These are phyloP conservation scores for Sclerotinia spermophila DNA, from an alignment of 2,329 filamentous ascomycete species.

Conservation along the genomic window DNA sequence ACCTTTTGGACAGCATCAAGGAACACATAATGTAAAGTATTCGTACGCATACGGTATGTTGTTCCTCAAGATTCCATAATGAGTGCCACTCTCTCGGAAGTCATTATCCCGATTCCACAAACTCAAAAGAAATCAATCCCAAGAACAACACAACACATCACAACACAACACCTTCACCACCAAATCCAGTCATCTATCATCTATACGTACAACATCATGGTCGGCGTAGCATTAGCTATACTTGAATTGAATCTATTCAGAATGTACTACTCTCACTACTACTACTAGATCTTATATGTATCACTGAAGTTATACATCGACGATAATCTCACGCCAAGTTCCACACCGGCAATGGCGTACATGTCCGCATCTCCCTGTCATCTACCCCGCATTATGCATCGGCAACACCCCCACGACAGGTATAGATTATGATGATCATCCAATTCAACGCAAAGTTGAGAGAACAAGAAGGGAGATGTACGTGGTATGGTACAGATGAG, in stretches of 20 bases:
- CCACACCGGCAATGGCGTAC: conserved; percentile 8
- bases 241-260: too few species aligned
- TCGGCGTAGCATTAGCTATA: too few species aligned
- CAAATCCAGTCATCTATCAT: background rate
- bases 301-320: too few species aligned
- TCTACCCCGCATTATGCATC: conserved; percentile 11
- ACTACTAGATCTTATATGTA: too few species aligned
- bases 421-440: background rate
- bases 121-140: background rate
- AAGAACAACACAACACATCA: background rate
- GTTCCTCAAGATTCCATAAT: too few species aligned
- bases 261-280: too few species aligned
- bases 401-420: background rate
- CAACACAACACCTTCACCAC: background rate
- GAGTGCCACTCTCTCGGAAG: background rate
- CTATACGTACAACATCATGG: background rate
- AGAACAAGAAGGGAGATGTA: background rate
- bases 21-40: background rate
- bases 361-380: background rate
- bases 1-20: background rate
- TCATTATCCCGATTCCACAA: background rate
- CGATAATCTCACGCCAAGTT: background rate
- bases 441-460: background rate
- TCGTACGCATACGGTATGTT: too few species aligned
- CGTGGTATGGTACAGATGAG: conserved; percentile 8